These are phyloP conservation scores for Cyclotella cryptica DNA, from an alignment of 108 stramenopile genomes.

Conservation along the genomic window DNA sequence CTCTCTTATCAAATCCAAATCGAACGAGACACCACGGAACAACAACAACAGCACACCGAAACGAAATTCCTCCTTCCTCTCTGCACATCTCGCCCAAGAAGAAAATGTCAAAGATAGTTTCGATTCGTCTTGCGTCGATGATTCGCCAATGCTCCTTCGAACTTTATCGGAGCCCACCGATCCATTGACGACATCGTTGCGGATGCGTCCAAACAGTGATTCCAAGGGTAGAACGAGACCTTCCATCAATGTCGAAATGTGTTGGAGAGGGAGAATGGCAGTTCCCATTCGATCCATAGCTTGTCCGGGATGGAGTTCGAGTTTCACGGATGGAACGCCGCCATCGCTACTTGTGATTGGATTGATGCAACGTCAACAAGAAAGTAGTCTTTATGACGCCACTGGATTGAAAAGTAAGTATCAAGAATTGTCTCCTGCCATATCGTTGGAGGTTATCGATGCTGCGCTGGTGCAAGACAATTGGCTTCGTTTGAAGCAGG, in stretches of 20 bases:
- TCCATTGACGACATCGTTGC: not conserved
- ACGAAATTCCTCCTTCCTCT: not conserved
- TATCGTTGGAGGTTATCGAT: conserved; percentile 48
- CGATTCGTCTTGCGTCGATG: not conserved
- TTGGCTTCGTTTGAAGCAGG: conserved; percentile 17
- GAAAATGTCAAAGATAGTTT: not conserved
- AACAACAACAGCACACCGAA: not conserved
- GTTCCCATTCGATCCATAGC: conserved; percentile 41
- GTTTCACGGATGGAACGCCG: not conserved
- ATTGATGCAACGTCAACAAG: conserved; percentile 22
- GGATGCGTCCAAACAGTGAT: not conserved
- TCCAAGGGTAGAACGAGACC: not conserved
- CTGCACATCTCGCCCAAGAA: not conserved
- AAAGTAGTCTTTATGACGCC: conserved; percentile 9
- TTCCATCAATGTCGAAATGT: conserved; percentile 5
- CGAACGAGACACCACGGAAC: conserved; percentile 6
- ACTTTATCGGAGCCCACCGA: conserved; percentile 38
- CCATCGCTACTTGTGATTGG: conserved; percentile 37
- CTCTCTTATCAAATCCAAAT: conserved; percentile 6
- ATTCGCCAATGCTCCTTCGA: conserved; percentile 18
- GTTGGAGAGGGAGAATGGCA: conserved; percentile 34
- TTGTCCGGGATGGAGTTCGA: conserved; percentile 36
- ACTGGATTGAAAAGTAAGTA: not conserved
- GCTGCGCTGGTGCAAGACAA: conserved; percentile 16
- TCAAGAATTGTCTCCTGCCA: conserved; percentile 38